Conservation (phyloP, 2,329 filamentous ascomycete species). For the Botrytis sinoallii region DNA sequence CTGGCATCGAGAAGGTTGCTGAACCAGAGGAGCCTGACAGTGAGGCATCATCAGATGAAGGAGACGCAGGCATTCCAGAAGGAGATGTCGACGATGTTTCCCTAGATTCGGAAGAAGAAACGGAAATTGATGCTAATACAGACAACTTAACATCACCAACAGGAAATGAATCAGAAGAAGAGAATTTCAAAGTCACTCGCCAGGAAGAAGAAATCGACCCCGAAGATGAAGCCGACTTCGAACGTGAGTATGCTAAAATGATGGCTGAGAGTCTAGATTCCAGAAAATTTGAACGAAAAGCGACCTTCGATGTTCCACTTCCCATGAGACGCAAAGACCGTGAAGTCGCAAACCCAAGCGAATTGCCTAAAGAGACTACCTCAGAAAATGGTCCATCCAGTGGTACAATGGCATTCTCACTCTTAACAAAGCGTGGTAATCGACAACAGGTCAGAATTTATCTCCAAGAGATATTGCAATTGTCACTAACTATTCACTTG, state of each 20-base stretch:
- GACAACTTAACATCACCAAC: conserved; percentile 50
- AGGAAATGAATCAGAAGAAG: conserved; percentile 69
- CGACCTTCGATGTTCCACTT: conserved; percentile 93
- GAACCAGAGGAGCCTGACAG: conserved; percentile 74
- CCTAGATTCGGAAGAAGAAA: conserved; percentile 53
- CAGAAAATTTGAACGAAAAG: conserved; percentile 91
- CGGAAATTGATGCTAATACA: conserved; percentile 48
- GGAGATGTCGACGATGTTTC: conserved; percentile 45
- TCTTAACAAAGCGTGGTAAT: conserved; percentile 94
- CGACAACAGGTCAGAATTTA: conserved; percentile 70
- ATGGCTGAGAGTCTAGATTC: conserved; percentile 97
- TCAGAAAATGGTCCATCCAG: conserved; percentile 37
- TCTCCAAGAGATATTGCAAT: neutral
- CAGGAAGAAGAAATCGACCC: conserved; percentile 88
- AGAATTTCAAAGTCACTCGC: conserved; percentile 86
- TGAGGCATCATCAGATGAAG: conserved; percentile 67
- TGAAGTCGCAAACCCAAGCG: conserved; percentile 46
- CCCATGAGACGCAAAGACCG: conserved; percentile 74
- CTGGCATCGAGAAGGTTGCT: conserved; percentile 63
- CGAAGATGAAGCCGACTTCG: conserved; percentile 94
- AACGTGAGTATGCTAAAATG: conserved; percentile 95
- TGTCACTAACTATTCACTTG: conserved; percentile 19
- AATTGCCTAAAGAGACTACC: conserved; percentile 42
- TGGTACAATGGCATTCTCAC: conserved; percentile 90
- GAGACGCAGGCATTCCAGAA: conserved; percentile 56